A percentile compares a stretch with the other conserved stretches of the same genome.
phyloP scores from a whole-genome alignment of 306 rosid genomes.

The Senna tora region DNA sequence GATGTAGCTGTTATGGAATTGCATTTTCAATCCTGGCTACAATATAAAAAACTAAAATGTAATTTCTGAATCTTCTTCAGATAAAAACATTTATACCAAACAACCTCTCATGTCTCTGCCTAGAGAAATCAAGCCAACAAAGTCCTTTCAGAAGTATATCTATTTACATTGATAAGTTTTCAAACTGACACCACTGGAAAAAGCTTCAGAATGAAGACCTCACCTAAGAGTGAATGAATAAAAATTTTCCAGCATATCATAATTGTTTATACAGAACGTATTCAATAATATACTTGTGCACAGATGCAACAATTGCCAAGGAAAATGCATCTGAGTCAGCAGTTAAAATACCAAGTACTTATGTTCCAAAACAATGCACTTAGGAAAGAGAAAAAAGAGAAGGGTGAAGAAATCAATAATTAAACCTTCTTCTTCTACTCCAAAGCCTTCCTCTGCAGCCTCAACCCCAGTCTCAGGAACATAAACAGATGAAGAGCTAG shows the following conservation, averaged over 20 bases:
- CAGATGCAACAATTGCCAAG: not conserved
- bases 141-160: not conserved
- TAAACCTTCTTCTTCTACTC: slow-evolving; percentile 80
- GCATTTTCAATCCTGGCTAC: not conserved
- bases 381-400: not conserved
- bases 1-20: not conserved
- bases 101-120: slow-evolving; percentile 7
- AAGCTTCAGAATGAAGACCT: slow-evolving; percentile 2
- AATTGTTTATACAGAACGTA: slow-evolving; percentile 9
- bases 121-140: slow-evolving; percentile 10
- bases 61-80: not conserved
- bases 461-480: slow-evolving; percentile 61
- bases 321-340: not conserved
- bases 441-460: slow-evolving; percentile 66
- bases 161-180: not conserved
- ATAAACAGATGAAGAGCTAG: slow-evolving; percentile 47
- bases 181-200: not conserved
- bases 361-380: not conserved
- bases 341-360: not conserved
- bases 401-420: slow-evolving; percentile 33
- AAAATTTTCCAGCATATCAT: not conserved
- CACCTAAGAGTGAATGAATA: not conserved
- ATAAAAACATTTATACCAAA: slow-evolving; percentile 11
- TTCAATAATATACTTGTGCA: slow-evolving; percentile 12
- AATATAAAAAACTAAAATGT: not conserved